Conservation (phyloP, 176 grass and related monocot species). For the barley (Hordeum vulgare) region DNA sequence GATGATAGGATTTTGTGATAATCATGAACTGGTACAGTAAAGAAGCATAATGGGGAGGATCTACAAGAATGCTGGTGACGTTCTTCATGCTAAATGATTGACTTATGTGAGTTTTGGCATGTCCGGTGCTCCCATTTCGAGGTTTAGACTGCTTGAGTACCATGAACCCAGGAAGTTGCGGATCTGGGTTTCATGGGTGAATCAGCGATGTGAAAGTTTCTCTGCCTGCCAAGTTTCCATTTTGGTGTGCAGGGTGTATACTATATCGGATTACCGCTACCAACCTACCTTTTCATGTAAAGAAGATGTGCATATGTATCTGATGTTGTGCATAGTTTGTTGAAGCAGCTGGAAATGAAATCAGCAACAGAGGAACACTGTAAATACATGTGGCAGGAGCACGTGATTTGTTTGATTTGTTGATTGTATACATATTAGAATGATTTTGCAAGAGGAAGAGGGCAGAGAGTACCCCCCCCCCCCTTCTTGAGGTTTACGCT, state of each 20-base stretch:
- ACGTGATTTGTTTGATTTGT: not conserved
- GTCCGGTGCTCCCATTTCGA: not conserved
- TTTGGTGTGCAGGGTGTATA: not conserved
- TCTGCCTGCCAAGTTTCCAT: not conserved
- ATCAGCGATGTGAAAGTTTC: conserved; percentile 18
- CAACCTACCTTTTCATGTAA: not conserved
- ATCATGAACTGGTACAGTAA: conserved; percentile 1
- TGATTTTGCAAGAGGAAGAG: not conserved
- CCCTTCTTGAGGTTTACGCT: not conserved
- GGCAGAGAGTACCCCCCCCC: not conserved
- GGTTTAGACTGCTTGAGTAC: not conserved
- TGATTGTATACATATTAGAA: not conserved
- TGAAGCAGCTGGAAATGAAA: conserved; percentile 14
- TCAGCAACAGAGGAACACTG: not conserved
- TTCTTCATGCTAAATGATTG: not conserved
- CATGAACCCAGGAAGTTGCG: not conserved
- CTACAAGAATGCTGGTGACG: not conserved
- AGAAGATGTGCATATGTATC: conserved; percentile 10
- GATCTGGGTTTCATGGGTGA: conserved; percentile 23
- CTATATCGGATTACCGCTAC: not conserved
- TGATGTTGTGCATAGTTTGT: conserved; percentile 28
- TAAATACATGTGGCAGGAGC: conserved; percentile 10
- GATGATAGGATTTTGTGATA: not conserved
- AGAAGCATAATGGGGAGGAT: not conserved
- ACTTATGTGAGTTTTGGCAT: not conserved